Evolutionary conservation across 2,329 filamentous ascomycete species (phyloP), one percentile per base, ranked within the genome.

Genomic region (Alternaria triticimaculans): DNA sequence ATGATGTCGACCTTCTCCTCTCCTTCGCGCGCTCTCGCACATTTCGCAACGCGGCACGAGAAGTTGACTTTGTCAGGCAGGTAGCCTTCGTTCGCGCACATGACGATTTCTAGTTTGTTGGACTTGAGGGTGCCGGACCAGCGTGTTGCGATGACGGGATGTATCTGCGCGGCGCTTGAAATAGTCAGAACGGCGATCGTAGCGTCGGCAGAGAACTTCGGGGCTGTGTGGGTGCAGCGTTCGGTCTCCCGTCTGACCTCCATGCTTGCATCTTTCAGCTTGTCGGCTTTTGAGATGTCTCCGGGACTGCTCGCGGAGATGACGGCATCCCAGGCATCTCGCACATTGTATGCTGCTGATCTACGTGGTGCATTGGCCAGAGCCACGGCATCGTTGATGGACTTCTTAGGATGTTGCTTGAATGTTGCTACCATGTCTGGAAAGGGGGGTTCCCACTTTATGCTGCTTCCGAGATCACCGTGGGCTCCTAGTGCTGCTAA

Each of bases 61-160:
- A 92, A 92, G 70, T 90, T 89, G 23, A 92, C 88, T 75, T 87
- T 84, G 2, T 82, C 88, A 0, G 86, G 84, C 0, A 89, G 73
- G 67, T 91, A 92, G 0, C 89, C 89, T 60, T 88, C 86, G 60
- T 92, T 92, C 0, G 89, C 90, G 5, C 89, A 88, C 68, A 91
- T 82, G 8, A 92, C 82, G 1, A 91, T 87, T 70, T 91, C 86
- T 1, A 91, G 81, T 58, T 85, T 85, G 51, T 85, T 81, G 1
- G 87, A 88, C 50, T 84, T 84, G 4, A 92, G 80, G 66, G 87
- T 83, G 0, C 87, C 86, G 1, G 89, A 86, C 89, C 89, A 91
- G 11, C 89, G 82, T 5, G 88, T 90, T 2, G 89, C 89, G 60
- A 92, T 89, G 3, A 91, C 84, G 0, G 88, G 87, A 72, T 92